Evolutionary conservation across 345 rosid species (phyloP), one percentile per base, ranked within the genome.

Genomic region (Cardamine chenopodiifolia): DNA sequence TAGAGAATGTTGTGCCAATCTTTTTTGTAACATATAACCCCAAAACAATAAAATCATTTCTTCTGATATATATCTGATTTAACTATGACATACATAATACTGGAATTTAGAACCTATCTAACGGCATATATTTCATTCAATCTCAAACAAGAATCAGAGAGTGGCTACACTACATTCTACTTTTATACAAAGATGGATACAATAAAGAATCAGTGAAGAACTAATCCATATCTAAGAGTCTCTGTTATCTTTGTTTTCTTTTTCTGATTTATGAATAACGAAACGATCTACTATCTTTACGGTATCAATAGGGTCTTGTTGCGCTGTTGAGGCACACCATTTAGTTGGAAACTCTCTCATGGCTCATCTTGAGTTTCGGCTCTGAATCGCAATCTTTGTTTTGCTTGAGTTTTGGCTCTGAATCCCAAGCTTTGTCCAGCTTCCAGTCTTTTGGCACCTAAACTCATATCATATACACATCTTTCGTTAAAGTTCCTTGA

Each of bases 401-500:
- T 63, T 86, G 82, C 80, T 82, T 80, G 35, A 71, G 83, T 82
- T 84, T 92, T 13, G 79, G 47, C 81, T 90, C 97, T 13, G 67
- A 75, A 19, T 92, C 97, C 96, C 97, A 92, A 15, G 81, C 80
- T 25, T 86, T 82, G 84, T 92, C 96, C 63, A 90, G 82, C 78
- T 90, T 85, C 97, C 97, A 92, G 56, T 88, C 92, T 83, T 92
- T 90, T 20, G 97, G 97, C n/a, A 88, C 96, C 97, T 92, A 86
- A 53, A 68, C 44, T 40, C 69, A 57, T 56, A 28, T 12, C 34
- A 70, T 35, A 45, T 9, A 31, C 32, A 62, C 28, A 62, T 10
- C 10, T 35, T 22, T 45, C 3, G 58, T 76, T 68, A 61, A n/a
- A 45, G 31, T n/a, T 47, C 14, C 32, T 47, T 23, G 47, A 75